phyloP scores from a whole-genome alignment of 176 grass and related monocot genomes.

The Lolium multiflorum region DNA sequence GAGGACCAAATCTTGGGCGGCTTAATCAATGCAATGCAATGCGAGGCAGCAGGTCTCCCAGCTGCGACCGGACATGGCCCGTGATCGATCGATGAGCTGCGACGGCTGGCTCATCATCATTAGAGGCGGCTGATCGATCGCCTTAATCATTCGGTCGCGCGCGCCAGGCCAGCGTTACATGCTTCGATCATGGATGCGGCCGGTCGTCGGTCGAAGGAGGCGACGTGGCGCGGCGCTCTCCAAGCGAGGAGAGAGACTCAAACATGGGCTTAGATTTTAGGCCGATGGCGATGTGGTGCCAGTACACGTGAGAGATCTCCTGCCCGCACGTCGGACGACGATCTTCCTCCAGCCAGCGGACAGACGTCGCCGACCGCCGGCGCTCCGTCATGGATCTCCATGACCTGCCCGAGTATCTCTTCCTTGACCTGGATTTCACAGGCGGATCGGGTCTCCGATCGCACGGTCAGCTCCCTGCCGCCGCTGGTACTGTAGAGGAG shows the following conservation, averaged over 20 bases:
- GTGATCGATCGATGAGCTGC: background rate
- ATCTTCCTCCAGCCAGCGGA: background rate
- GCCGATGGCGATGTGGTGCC: background rate
- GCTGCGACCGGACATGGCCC: background rate
- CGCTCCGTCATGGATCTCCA: background rate
- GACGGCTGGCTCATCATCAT: background rate
- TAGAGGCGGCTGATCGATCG: background rate
- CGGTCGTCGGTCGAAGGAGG: background rate
- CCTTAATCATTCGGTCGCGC: background rate
- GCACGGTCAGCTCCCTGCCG: no score
- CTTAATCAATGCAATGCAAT: background rate
- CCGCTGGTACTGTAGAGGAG: background rate
- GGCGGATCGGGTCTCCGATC: no score
- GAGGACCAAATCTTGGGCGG: background rate
- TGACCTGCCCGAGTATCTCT: background rate
- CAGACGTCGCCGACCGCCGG: background rate
- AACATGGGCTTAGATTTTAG: background rate
- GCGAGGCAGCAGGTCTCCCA: no score
- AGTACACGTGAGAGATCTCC: no score
- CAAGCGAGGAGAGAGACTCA: background rate
- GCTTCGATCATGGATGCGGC: background rate
- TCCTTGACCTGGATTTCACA: no score
- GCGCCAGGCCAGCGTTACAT: background rate
- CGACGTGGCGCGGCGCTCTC: slow-evolving; percentile 28
- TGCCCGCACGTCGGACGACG: background rate